Evolutionary conservation across 345 rosid genomes (phyloP).

Genomic region (Zanthoxylum bungeanum): DNA sequence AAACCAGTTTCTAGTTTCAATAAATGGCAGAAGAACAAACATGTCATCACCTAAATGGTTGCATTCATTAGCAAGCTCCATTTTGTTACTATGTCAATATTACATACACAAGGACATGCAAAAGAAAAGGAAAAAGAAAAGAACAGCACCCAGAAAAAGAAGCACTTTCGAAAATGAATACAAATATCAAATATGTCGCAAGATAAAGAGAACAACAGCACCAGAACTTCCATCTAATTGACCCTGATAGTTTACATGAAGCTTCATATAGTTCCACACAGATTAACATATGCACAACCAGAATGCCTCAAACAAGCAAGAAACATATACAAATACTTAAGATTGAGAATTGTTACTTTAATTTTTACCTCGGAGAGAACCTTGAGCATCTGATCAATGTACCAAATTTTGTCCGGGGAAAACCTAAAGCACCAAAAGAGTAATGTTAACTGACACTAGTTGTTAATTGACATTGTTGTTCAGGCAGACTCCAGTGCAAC

Average conservation of each 20-base stretch:
- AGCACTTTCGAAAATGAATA: not conserved
- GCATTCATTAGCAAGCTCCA: not conserved
- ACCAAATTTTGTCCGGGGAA: constrained; percentile 96
- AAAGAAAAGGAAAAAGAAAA: not conserved
- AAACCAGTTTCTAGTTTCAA: not conserved
- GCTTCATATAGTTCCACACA: not conserved
- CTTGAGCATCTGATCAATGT: constrained; percentile 99
- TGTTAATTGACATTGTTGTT: not conserved
- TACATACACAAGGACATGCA: not conserved
- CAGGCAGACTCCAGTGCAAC: not conserved
- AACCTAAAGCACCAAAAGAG: constrained; percentile 56
- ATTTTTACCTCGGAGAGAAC: constrained; percentile 89
- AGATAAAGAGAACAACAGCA: not conserved
- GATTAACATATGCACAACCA: constrained; percentile 2
- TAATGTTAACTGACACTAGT: constrained; percentile 22
- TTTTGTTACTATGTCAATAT: not conserved
- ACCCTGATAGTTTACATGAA: not conserved
- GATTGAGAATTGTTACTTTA: not conserved
- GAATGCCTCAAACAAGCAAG: constrained; percentile 11
- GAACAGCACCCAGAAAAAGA: not conserved
- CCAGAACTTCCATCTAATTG: not conserved
- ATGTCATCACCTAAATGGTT: not conserved
- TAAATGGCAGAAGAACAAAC: not conserved
- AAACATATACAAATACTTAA: not conserved
- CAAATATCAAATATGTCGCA: not conserved